Evolutionary conservation across 1,284 basidiomycete genomes (phyloP).

Genomic region (Erythrobasidium hasegawianum): DNA sequence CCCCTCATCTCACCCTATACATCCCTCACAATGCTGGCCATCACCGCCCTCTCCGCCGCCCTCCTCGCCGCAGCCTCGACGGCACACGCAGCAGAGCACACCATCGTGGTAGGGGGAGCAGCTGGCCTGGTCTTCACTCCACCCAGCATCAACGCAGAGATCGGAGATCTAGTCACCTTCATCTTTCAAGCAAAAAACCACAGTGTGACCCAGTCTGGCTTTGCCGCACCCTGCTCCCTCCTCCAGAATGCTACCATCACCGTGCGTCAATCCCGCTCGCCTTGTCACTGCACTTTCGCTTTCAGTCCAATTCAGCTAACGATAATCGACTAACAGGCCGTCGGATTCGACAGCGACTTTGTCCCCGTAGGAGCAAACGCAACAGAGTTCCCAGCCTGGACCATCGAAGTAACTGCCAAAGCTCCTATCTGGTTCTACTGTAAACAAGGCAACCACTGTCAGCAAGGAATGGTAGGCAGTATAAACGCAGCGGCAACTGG

Average conservation of each 20-base stretch:
- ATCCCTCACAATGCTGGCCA: conserved; percentile 19
- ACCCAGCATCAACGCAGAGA: conserved; percentile 52
- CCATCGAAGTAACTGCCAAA: conserved; percentile 52
- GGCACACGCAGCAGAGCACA: conserved; percentile 22
- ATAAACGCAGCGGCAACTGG: conserved; percentile 59
- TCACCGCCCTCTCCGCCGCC: conserved; percentile 18
- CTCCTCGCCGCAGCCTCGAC: not conserved
- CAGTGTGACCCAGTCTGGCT: conserved; percentile 31
- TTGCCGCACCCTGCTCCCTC: conserved; percentile 24
- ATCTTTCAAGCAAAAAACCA: conserved; percentile 30
- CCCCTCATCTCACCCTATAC: not conserved
- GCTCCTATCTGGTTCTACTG: conserved; percentile 61
- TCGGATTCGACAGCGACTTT: conserved; percentile 58
- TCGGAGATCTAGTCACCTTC: conserved; percentile 36
- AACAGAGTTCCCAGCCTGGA: conserved; percentile 43
- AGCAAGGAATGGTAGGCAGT: conserved; percentile 59
- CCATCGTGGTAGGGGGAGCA: conserved; percentile 56
- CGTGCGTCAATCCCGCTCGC: not conserved
- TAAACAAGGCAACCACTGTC: conserved; percentile 34
- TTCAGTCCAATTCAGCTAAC: not conserved
- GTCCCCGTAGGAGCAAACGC: conserved; percentile 55
- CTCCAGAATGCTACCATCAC: conserved; percentile 31
- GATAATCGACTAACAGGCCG: conserved; percentile 2
- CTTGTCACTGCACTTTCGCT: not conserved
- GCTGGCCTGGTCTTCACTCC: conserved; percentile 53